Conservation (phyloP, 108 stramenopile species). For the Epithemia pelagica region DNA sequence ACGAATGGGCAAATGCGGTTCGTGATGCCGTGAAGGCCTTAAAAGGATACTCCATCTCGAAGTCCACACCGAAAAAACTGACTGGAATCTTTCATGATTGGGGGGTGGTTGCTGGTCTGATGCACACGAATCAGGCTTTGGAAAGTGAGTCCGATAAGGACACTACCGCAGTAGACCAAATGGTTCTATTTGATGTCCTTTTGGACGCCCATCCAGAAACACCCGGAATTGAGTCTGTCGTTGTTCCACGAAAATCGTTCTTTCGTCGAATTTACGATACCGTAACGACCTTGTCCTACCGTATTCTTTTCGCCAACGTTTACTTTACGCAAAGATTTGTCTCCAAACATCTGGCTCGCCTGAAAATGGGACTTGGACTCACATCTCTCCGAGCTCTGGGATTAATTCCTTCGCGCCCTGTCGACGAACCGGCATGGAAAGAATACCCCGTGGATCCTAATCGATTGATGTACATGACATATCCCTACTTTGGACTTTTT, state of each 20-base stretch:
- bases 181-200: slow-evolving; percentile 43
- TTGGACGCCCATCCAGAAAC: slow-evolving; percentile 22
- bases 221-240: background rate
- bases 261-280: background rate
- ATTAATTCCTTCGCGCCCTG: background rate
- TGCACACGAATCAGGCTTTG: slow-evolving; percentile 34
- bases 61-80: slow-evolving; percentile 4
- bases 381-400: background rate
- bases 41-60: background rate
- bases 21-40: slow-evolving; percentile 3
- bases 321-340: background rate
- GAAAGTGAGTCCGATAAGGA: background rate
- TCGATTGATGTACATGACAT: slow-evolving; percentile 5
- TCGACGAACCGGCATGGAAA: background rate
- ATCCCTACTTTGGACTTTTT: background rate
- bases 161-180: slow-evolving; percentile 3
- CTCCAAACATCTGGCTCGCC: background rate
- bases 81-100: slow-evolving; percentile 49
- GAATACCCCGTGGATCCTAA: background rate
- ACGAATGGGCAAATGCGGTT: slow-evolving; percentile 5
- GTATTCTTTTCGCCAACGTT: background rate
- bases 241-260: background rate
- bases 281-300: background rate
- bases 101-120: slow-evolving; percentile 32
- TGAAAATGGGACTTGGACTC: background rate